Conservation (phyloP, 148 eudicot genomes). For the Persicaria maculosa region DNA sequence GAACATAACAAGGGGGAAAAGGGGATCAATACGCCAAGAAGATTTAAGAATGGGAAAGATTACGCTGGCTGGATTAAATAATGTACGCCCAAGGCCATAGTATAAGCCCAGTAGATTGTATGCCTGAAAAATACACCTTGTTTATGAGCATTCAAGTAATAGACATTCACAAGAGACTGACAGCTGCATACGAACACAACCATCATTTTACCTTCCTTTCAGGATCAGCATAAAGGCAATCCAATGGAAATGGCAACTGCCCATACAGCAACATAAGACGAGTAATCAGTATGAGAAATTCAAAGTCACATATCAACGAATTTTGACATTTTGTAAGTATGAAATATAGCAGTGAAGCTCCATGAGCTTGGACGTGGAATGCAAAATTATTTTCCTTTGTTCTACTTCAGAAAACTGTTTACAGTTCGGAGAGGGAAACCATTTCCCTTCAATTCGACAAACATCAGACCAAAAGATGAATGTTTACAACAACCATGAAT, state of each 20-base stretch:
- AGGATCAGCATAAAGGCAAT: conserved; percentile 84
- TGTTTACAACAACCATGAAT: not conserved
- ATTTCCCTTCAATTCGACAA: not conserved
- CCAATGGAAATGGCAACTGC: conserved; percentile 66
- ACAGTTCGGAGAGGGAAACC: not conserved
- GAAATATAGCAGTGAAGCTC: too few relatives aligned
- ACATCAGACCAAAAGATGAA: not conserved
- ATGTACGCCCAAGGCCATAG: conserved; percentile 89
- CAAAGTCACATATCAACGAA: not conserved
- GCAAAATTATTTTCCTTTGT: not conserved
- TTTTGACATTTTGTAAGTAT: too few relatives aligned
- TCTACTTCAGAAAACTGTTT: not conserved
- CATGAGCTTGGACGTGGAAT: too few relatives aligned
- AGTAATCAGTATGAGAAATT: too few relatives aligned
- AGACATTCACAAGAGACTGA: conserved; percentile 1
- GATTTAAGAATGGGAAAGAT: conserved; percentile 7
- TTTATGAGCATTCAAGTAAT: not conserved
- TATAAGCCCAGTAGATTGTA: conserved; percentile 87
- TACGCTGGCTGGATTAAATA: conserved; percentile 95
- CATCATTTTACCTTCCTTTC: conserved; percentile 75
- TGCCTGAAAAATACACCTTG: conserved; percentile 40
- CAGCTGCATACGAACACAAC: not conserved
- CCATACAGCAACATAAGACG: not conserved
- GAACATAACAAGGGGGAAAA: not conserved
- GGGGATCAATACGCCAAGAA: not conserved